Conservation (phyloP, 108 stramenopile genomes). For the Cylindrotheca closterium region DNA sequence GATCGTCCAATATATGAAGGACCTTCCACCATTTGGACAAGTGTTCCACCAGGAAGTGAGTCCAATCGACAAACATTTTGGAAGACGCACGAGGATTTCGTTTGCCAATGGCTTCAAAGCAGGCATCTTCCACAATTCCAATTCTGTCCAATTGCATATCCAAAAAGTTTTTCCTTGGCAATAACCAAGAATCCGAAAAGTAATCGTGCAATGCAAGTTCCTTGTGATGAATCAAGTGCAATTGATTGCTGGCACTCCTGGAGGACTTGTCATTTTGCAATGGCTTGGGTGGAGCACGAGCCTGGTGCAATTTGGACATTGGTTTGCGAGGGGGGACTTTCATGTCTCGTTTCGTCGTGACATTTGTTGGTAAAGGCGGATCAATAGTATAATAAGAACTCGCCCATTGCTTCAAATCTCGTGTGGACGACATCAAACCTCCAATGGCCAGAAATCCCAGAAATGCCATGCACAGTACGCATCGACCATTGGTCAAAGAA, state of each 20-base stretch:
- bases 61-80: background rate
- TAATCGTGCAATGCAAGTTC: background rate
- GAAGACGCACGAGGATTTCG: background rate
- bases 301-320: background rate
- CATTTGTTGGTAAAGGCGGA: too few relatives aligned
- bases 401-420: too few relatives aligned
- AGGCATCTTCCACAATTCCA: background rate
- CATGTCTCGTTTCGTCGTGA: too few relatives aligned
- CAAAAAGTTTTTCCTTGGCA: background rate
- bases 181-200: constrained; percentile 1
- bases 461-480: too few relatives aligned
- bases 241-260: background rate
- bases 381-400: too few relatives aligned
- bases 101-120: background rate
- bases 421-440: too few relatives aligned
- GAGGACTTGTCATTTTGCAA: background rate
- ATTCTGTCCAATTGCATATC: background rate
- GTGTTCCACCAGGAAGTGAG: background rate
- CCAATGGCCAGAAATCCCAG: too few relatives aligned
- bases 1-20: background rate
- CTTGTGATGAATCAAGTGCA: background rate
- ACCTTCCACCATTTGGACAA: background rate
- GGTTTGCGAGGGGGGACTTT: background rate
- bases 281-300: background rate
- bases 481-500: too few relatives aligned